Percentiles rank a stretch among this genome's conserved stretches.
Evolutionary conservation across 441 rosid genomes (phyloP).

Genomic region (Biscutella auriculata): DNA sequence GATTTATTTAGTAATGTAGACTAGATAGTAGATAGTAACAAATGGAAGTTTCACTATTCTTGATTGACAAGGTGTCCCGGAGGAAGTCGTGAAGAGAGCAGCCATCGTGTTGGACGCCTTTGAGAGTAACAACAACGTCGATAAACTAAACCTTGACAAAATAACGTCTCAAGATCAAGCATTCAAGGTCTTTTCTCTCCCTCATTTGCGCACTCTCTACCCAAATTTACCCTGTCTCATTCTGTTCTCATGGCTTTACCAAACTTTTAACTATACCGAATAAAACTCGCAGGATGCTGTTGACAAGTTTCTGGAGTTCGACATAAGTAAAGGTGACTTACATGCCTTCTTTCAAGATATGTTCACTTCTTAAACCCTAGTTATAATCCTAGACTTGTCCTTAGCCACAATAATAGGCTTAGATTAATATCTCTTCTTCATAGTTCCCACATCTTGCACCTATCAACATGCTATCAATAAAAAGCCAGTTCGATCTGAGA

Average conservation of each 20-base stretch:
- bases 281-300: slow-evolving; percentile 48
- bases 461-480: too few relatives aligned
- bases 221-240: neutral
- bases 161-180: slow-evolving; percentile 55
- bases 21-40: neutral
- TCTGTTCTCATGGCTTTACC: slow-evolving; percentile 1
- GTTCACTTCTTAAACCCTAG: slow-evolving; percentile 24
- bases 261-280: neutral
- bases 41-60: neutral
- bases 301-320: slow-evolving; percentile 60
- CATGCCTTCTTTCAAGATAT: slow-evolving; percentile 46
- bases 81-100: slow-evolving; percentile 76
- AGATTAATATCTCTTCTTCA: too few relatives aligned
- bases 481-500: too few relatives aligned
- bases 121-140: slow-evolving; percentile 37
- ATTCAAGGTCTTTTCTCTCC: slow-evolving; percentile 45
- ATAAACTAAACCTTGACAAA: slow-evolving; percentile 44
- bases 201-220: too few relatives aligned
- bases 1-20: neutral
- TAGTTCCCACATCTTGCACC: too few relatives aligned
- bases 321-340: slow-evolving; percentile 46
- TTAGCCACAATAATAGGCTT: too few relatives aligned
- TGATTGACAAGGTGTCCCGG: slow-evolving; percentile 55
- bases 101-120: slow-evolving; percentile 44
- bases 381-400: neutral